Percentiles rank a stretch among this genome's conserved stretches.
Conservation (phyloP, 2,329 filamentous ascomycete genomes). For the Ceratocystis harringtonii region DNA sequence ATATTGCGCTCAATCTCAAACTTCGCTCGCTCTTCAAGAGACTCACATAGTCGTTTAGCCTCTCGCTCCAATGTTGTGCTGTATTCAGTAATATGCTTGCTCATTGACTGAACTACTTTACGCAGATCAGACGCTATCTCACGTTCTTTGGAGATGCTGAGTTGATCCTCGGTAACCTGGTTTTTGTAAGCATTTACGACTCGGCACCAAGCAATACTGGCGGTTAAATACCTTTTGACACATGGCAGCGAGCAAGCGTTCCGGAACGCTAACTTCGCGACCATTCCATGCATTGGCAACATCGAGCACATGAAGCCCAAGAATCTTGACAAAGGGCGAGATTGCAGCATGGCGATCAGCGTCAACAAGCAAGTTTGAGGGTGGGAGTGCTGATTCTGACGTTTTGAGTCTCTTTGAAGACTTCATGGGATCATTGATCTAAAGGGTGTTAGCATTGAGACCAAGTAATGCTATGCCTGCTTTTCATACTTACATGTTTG, state of each 20-base stretch:
- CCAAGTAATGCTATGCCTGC: neutral
- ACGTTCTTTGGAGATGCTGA: conserved; percentile 28
- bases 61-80: conserved; percentile 31
- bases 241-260: conserved; percentile 14
- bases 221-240: conserved; percentile 14
- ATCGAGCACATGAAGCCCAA: conserved; percentile 15
- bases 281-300: conserved; percentile 8
- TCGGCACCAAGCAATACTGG: neutral
- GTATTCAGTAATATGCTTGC: conserved; percentile 33
- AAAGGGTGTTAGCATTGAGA: neutral
- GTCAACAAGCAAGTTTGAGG: conserved; percentile 12
- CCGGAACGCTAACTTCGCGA: conserved; percentile 8
- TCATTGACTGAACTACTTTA: conserved; percentile 30
- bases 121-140: conserved; percentile 24
- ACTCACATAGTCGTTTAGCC: conserved; percentile 33
- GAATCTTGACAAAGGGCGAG: conserved; percentile 14
- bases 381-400: neutral
- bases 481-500: conserved; percentile 29
- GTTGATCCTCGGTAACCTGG: conserved; percentile 24
- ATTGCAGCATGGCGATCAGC: conserved; percentile 15
- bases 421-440: conserved; percentile 8
- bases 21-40: conserved; percentile 35
- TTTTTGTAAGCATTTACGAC: conserved; percentile 8
- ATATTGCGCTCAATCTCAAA: conserved; percentile 32
- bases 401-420: conserved; percentile 14